These are phyloP conservation scores for Parascedosporium putredinis DNA, from an alignment of 2,329 filamentous ascomycete species.

Conservation along the genomic window DNA sequence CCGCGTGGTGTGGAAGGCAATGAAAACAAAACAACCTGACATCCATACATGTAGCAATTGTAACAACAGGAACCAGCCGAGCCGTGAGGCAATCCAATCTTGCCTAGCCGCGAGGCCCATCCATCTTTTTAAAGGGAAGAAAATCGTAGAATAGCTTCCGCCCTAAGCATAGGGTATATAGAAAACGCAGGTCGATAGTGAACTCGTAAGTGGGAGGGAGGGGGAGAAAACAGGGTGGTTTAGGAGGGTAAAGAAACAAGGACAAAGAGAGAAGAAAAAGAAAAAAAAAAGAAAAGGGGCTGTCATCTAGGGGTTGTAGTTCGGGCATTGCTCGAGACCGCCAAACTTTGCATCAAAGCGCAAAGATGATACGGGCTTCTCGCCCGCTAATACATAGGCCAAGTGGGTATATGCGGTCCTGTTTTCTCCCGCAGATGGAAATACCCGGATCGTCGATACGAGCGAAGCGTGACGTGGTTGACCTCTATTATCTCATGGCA, in stretches of 20 bases:
- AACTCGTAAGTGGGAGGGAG: no score
- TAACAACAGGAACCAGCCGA: constrained; percentile 5
- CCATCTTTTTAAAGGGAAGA: constrained; percentile 2
- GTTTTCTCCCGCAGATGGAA: constrained; percentile 1
- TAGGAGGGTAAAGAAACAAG: no score
- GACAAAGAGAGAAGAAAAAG: background rate
- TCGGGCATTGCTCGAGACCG: background rate
- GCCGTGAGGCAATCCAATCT: constrained; percentile 9
- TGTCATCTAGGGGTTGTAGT: no score
- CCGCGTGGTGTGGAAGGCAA: background rate
- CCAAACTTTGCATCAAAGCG: background rate
- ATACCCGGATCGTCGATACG: no score
- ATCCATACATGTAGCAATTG: background rate
- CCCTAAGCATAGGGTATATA: constrained; percentile 2
- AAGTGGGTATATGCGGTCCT: constrained; percentile 6
- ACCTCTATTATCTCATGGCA: no score
- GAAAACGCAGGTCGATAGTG: no score
- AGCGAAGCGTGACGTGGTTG: no score
- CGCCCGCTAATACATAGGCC: no score
- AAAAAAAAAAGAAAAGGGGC: no score
- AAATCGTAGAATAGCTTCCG: constrained; percentile 1
- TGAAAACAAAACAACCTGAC: background rate
- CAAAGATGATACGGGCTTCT: no score
- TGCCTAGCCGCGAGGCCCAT: constrained; percentile 10
- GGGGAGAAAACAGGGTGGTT: no score